Evolutionary conservation across 2,329 filamentous ascomycete species (phyloP).

Genomic region (Penicillium oxalicum): DNA sequence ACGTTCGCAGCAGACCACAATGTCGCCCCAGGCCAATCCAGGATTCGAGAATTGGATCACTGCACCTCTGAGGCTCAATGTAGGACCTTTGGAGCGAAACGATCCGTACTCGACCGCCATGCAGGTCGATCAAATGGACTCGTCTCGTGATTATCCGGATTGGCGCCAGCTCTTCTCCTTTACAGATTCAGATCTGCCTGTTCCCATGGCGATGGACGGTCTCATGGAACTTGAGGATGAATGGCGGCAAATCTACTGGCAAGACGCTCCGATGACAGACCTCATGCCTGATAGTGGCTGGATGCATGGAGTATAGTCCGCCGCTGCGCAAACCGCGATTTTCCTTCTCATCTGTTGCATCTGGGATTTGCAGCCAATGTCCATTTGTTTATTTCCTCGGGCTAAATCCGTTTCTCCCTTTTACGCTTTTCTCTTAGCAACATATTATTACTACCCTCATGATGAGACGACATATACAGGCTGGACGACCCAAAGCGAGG

Average conservation of each 20-base stretch:
- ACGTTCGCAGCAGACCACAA: conserved; percentile 16
- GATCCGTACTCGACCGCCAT: conserved; percentile 21
- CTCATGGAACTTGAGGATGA: conserved; percentile 39
- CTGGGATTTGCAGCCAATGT: too few species aligned
- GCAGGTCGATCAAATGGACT: conserved; percentile 29
- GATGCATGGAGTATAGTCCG: conserved; percentile 26
- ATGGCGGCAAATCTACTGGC: conserved; percentile 43
- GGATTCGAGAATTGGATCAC: conserved; percentile 32
- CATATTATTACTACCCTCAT: conserved; percentile 4
- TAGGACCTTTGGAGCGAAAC: conserved; percentile 19
- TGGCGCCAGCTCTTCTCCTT: conserved; percentile 41
- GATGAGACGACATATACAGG: conserved; percentile 21
- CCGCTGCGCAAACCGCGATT: not conserved
- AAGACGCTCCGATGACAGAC: conserved; percentile 39
- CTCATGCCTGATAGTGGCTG: conserved; percentile 37
- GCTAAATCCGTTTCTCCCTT: too few species aligned
- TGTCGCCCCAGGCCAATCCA: conserved; percentile 22
- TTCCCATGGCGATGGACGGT: conserved; percentile 34
- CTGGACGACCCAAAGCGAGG: not conserved
- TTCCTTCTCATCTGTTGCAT: not conserved
- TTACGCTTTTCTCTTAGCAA: not conserved
- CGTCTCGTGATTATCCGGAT: conserved; percentile 32
- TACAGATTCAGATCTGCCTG: conserved; percentile 33
- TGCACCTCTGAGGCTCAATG: conserved; percentile 22
- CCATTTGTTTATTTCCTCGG: too few species aligned